phyloP scores from a whole-genome alignment of 2,329 filamentous ascomycete genomes.

The Botrytis tulipae region DNA sequence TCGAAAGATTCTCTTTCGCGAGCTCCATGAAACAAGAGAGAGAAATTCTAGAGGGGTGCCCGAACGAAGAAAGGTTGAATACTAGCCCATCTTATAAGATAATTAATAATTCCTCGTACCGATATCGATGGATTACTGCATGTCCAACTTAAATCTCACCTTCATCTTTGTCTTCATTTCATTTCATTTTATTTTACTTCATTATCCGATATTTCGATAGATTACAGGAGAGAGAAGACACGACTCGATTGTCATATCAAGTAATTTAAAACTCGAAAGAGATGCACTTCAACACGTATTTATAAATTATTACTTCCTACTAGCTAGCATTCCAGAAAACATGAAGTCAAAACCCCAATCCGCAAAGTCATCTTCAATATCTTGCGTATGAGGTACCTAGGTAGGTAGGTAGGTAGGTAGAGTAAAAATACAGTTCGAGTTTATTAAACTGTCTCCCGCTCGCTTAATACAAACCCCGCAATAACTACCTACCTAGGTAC shows the following conservation, averaged over 20 bases:
- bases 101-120: background rate
- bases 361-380: background rate
- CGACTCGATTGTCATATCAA: background rate
- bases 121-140: background rate
- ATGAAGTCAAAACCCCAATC: background rate
- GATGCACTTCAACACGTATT: background rate
- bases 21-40: background rate
- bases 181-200: no score
- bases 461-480: background rate
- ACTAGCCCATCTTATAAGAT: background rate
- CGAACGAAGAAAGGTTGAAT: background rate
- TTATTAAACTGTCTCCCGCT: background rate
- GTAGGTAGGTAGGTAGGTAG: background rate
- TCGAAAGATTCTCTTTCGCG: no score
- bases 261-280: background rate
- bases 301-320: background rate
- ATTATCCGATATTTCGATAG: no score
- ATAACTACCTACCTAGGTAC: background rate
- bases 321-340: fast-evolving
- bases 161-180: background rate
- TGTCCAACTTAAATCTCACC: background rate
- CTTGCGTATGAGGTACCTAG: background rate
- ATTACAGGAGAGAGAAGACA: background rate
- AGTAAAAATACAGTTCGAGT: background rate
- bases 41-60: no score